Evolutionary conservation across 352 stramenopile species (phyloP), one percentile per base, ranked within the genome.

Genomic region (Globisporangium lucens): DNA sequence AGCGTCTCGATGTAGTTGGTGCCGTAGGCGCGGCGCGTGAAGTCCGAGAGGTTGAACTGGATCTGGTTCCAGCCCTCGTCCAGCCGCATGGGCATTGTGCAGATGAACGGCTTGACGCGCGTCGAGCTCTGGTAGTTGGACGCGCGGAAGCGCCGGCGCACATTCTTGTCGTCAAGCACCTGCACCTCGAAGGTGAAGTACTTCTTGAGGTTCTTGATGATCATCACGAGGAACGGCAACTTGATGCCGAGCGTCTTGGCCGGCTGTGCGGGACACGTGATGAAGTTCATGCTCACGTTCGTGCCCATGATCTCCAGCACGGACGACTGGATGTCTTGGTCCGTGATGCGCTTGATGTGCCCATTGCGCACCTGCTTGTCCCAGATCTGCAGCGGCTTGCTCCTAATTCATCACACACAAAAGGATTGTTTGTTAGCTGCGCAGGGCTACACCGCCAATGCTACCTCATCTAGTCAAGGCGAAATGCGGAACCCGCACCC

Each of bases 111-210:
- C 80, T 99, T 99, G 43, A 99, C 97, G 61, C 97, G 80, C 61
- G 97, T 99, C 43, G 93, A 98, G 69, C 89, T 98, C 81, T 98
- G 95, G 77, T 99, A 99, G 76, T 99, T 99, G 66, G 91, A 98
- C 46, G 96, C 96, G 53, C 97, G 87, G 79, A 99, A 99, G 65
- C 96, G 83, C 68, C 95, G 91, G 46, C 94, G 91, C 56, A 99
- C 95, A 70, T 98, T 98, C 87, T 99, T 99, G 82, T 99, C 97
- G 74, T 99, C 97, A 22, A 99, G 85, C 57, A 99, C 96, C 82
- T 98, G 94, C 29, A 99, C 97, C 78, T 99, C 97, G 71, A 99
- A 99, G 36, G 96, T 99, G 73, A 99, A 99, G 79, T 99, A 99
- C 83, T 99, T 99, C 67, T 99, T 98, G 49, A 99, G 75, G 80